Base-by-base conservation (phyloP, 208 protist genomes). In the Leptomonas pyrrhocoris region DNA sequence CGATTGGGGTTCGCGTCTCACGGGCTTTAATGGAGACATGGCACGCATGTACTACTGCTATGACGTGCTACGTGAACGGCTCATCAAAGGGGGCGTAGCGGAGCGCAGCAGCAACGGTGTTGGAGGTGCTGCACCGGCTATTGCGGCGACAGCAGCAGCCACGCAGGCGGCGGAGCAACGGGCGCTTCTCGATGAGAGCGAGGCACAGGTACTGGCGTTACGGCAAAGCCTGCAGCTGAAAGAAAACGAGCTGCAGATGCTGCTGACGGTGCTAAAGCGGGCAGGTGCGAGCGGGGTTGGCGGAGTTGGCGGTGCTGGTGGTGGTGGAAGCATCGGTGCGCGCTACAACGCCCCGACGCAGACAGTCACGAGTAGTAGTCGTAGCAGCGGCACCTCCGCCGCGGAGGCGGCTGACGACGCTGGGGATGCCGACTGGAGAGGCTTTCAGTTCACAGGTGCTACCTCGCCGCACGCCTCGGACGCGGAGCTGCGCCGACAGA, bases 181-280 rank as follows among this genome's bases (percentile, higher is more conserved):
- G 21, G 38, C 30, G 21, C 42, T 62, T 19, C 25, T 84, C 49
- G 59, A 84, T 0, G 68, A 72, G 21, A 86, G 80, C 57, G 79
- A 79, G 31, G 68, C 69, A 16, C 81, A 92, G 57, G 71, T 94
- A 19, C 57, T 81, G 15, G 65, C 79, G 42, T 78, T 98, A 27
- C 80, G 86, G 61, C 40, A 88, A 3, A 93, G 85, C 48, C 74
- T 98, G 16, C 83, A 96, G 75, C 91, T 97, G 62, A 95, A 96
- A 27, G 93, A 98, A 59, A 97, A 97, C 67, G 95, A 98, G 70
- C 81, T 97, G 74, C 91, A 91, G 62, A 88, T 94, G 74, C 74
- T 98, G 7, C 80, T 98, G 51, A 80, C 84, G 42, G 87, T 97
- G 61, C 45, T 97, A n/a, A 82, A 94, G 30, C 21, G 55, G 36